Conservation (phyloP, 1,139 yeast species). For the Geotrichum bryndzae region DNA sequence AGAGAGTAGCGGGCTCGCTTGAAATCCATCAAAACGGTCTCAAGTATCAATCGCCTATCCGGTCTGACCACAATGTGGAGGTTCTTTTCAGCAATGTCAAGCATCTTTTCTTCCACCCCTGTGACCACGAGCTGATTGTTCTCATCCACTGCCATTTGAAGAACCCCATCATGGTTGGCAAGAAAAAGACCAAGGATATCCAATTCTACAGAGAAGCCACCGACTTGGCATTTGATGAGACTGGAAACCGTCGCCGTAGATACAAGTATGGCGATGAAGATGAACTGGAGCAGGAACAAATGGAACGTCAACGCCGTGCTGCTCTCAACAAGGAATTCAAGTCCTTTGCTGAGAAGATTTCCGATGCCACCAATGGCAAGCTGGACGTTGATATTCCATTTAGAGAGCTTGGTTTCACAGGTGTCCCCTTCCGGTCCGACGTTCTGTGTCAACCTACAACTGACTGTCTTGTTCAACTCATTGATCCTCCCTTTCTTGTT, state of each 20-base stretch:
- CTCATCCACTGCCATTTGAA: conserved; percentile 88
- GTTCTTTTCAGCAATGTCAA: conserved; percentile 84
- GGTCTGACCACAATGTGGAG: conserved; percentile 83
- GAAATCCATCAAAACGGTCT: conserved; percentile 95
- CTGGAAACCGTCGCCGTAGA: conserved; percentile 85
- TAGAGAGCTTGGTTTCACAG: conserved; percentile 93
- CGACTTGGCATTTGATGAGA: conserved; percentile 94
- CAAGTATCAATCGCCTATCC: conserved; percentile 77
- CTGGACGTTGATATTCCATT: conserved; percentile 91
- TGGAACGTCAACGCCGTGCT: conserved; percentile 88
- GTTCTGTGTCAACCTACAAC: conserved; percentile 96
- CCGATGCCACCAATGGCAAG: conserved; percentile 67
- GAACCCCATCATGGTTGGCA: conserved; percentile 91
- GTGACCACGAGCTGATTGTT: conserved; percentile 90
- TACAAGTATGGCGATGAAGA: conserved; percentile 97
- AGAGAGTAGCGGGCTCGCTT: conserved; percentile 84
- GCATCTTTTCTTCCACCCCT: conserved; percentile 91
- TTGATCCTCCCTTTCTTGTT: conserved; percentile 93
- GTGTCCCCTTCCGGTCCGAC: conserved; percentile 94
- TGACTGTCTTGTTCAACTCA: conserved; percentile 87
- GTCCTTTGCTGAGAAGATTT: conserved; percentile 80
- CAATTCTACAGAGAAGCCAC: conserved; percentile 96
- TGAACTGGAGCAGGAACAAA: conserved; percentile 97
- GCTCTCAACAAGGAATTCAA: conserved; percentile 88
- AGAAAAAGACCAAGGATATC: conserved; percentile 89